Evolutionary conservation across 2,329 filamentous ascomycete genomes (phyloP).

Genomic region (Fusarium tjaetaba): DNA sequence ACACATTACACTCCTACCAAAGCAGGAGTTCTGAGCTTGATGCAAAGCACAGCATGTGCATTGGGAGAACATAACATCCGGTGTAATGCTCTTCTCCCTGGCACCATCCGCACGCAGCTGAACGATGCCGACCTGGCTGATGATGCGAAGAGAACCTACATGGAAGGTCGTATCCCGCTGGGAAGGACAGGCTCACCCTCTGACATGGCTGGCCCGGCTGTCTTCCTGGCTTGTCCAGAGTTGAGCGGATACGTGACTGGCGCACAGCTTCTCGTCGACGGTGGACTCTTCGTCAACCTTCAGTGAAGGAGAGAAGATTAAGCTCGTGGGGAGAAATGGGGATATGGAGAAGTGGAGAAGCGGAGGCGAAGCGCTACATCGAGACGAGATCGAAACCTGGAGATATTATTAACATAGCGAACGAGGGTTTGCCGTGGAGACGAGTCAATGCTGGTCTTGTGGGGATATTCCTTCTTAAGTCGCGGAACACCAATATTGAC

Average conservation of each 20-base stretch:
- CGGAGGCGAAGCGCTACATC: conserved; percentile 7
- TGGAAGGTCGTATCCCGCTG: conserved; percentile 81
- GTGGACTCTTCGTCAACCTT: conserved; percentile 88
- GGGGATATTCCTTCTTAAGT: conserved; percentile 4
- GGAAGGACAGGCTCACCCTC: conserved; percentile 75
- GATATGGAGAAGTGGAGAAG: conserved; percentile 21
- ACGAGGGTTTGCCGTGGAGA: conserved; percentile 17
- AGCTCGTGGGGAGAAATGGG: conserved; percentile 30
- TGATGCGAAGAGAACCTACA: conserved; percentile 85
- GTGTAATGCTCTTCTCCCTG: conserved; percentile 85
- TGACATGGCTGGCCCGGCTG: conserved; percentile 85
- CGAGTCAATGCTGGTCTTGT: conserved; percentile 1
- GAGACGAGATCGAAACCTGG: conserved; percentile 13
- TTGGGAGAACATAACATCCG: conserved; percentile 79
- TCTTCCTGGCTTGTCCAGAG: conserved; percentile 83
- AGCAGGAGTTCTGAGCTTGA: conserved; percentile 80
- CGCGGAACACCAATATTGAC: conserved; percentile 14
- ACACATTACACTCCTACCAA: conserved; percentile 92
- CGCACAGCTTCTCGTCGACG: conserved; percentile 86
- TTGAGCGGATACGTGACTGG: conserved; percentile 85
- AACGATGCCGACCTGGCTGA: conserved; percentile 85
- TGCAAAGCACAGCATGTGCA: conserved; percentile 85
- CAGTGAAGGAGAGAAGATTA: conserved; percentile 61
- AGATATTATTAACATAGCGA: neutral
- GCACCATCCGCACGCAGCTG: conserved; percentile 84